Percentiles rank a stretch among this genome's conserved stretches.
These are phyloP conservation scores for Apodospora peruviana DNA, from an alignment of 495 filamentous ascomycete genomes.

Conservation along the genomic window DNA sequence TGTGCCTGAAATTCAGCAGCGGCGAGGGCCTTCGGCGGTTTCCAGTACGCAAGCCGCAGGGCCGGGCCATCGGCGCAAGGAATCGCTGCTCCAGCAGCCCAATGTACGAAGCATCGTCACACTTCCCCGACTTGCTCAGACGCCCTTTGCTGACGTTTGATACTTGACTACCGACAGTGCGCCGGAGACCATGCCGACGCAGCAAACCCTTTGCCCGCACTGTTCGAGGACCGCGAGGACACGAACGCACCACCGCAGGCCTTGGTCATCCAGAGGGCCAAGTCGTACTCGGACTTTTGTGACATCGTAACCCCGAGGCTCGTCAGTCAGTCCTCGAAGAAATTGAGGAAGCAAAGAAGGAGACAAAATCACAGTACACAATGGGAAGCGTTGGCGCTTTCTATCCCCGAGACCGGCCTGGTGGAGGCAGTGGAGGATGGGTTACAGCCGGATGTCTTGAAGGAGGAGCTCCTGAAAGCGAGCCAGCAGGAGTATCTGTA, in stretches of 20 bases:
- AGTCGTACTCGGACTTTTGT: constrained; percentile 73
- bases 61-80: constrained; percentile 53
- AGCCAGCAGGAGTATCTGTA: constrained; percentile 86
- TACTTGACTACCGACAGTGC: background rate
- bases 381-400: constrained; percentile 37
- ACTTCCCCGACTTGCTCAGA: background rate
- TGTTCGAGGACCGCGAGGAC: constrained; percentile 46
- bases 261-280: constrained; percentile 57
- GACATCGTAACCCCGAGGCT: constrained; percentile 54
- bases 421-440: constrained; percentile 14
- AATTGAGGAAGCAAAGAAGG: constrained; percentile 31
- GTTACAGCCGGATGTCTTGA: constrained; percentile 50
- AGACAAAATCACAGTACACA: constrained; percentile 28
- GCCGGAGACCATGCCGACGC: constrained; percentile 32
- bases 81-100: constrained; percentile 63
- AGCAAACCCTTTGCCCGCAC: constrained; percentile 35
- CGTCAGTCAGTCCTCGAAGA: constrained; percentile 44
- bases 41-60: constrained; percentile 31
- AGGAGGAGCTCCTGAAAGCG: constrained; percentile 64
- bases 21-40: constrained; percentile 31
- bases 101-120: constrained; percentile 43
- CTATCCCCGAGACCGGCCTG: constrained; percentile 47
- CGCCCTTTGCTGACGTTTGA: background rate
- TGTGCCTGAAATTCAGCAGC: constrained; percentile 48
- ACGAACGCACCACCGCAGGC: constrained; percentile 54